phyloP scores from a whole-genome alignment of 768 basidiomycete species.

The Russula virescens region DNA sequence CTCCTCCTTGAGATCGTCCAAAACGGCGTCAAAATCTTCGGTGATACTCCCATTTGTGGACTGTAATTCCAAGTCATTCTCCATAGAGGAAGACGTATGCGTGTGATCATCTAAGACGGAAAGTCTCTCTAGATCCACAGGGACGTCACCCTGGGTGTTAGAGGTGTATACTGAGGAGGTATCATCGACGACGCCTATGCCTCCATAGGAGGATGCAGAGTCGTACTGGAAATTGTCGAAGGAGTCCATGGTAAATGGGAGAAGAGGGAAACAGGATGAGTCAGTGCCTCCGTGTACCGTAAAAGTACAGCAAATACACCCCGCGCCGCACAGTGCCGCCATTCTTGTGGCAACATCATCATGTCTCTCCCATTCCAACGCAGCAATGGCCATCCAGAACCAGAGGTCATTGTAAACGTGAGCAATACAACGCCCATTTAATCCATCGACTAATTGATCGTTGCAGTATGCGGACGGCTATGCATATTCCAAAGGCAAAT shows the following conservation, averaged over 20 bases:
- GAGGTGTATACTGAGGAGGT: conserved; percentile 77
- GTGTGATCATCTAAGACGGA: conserved; percentile 62
- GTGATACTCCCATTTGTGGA: conserved; percentile 45
- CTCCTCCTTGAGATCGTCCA: conserved; percentile 87
- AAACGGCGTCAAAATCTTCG: conserved; percentile 84
- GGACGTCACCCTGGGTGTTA: conserved; percentile 48
- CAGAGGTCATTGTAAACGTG: conserved; percentile 65
- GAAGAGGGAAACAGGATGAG: conserved; percentile 9
- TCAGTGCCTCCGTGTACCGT: background rate
- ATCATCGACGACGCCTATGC: conserved; percentile 67
- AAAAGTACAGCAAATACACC: background rate
- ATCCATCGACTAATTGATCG: background rate
- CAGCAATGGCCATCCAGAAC: conserved; percentile 53
- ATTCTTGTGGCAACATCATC: background rate
- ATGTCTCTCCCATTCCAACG: conserved; percentile 24
- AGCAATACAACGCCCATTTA: conserved; percentile 24
- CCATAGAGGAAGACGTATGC: conserved; percentile 12
- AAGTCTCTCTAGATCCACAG: conserved; percentile 60
- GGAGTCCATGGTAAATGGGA: conserved; percentile 52
- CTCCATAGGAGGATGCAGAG: conserved; percentile 74
- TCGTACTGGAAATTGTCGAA: conserved; percentile 87
- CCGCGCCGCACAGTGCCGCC: background rate
- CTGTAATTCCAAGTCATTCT: conserved; percentile 32
- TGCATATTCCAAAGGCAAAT: conserved; percentile 58
- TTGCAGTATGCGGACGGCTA: conserved; percentile 58